A percentile compares a stretch with the other conserved stretches of the same genome.
Evolutionary conservation across 2,329 filamentous ascomycete genomes (phyloP).

Genomic region (Sordariomycetes sp.): DNA sequence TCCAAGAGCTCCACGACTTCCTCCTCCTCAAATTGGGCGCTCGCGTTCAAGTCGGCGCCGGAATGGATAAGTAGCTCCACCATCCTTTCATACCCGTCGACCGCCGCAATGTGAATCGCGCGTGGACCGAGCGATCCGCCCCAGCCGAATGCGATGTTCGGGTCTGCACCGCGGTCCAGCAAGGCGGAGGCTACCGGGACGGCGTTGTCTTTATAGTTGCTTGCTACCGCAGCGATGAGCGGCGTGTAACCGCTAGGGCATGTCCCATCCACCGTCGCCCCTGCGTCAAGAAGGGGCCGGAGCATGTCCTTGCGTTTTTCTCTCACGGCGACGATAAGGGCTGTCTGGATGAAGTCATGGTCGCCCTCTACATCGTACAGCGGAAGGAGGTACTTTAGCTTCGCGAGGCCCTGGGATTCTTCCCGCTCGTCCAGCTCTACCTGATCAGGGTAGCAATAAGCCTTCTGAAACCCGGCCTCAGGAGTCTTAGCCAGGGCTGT

Average conservation of each 20-base stretch:
- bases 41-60: slow-evolving; percentile 23
- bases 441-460: no score
- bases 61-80: slow-evolving; percentile 21
- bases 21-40: slow-evolving; percentile 7
- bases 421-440: neutral
- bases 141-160: slow-evolving; percentile 13
- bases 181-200: slow-evolving; percentile 16
- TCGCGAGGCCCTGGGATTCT: neutral
- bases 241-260: neutral
- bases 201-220: neutral
- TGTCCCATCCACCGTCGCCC: slow-evolving; percentile 19
- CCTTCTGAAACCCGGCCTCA: no score
- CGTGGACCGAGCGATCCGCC: slow-evolving; percentile 16
- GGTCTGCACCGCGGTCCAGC: slow-evolving; percentile 19
- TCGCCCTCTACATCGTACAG: neutral
- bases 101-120: slow-evolving; percentile 25
- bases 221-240: neutral
- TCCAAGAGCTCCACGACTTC: neutral
- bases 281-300: slow-evolving; percentile 18
- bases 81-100: slow-evolving; percentile 21
- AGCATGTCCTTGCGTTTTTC: slow-evolving; percentile 10
- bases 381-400: neutral
- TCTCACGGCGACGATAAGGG: neutral
- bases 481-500: no score
- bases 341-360: neutral